Evolutionary conservation across 257 asterid species (phyloP).

Genomic region (Solanum chiquidenum): DNA sequence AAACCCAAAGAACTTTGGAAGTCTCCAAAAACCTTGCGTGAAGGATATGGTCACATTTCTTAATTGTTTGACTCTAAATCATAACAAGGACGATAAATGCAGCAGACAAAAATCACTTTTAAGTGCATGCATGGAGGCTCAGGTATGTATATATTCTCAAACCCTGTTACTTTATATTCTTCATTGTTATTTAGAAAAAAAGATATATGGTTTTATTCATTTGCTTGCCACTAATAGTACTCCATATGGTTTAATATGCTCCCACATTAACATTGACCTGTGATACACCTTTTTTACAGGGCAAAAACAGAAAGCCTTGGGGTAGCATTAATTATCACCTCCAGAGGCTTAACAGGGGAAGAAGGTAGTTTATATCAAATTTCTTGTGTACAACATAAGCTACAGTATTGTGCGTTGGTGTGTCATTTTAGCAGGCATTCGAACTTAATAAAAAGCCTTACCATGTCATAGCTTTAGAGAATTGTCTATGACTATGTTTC

Average conservation of each 20-base stretch:
- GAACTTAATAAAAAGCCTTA: not conserved
- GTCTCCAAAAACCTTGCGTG: constrained; percentile 80
- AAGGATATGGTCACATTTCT: constrained; percentile 74
- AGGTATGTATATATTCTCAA: constrained; percentile 39
- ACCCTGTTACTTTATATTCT: not conserved
- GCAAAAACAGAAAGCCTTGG: constrained; percentile 52
- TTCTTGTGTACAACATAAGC: not conserved
- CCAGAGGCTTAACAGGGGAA: constrained; percentile 71
- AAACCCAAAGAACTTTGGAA: constrained; percentile 68
- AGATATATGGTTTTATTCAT: not conserved
- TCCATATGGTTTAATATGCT: not conserved
- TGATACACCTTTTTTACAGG: constrained; percentile 23
- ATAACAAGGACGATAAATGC: constrained; percentile 58
- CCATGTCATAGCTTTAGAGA: not conserved
- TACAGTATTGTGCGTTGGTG: not conserved
- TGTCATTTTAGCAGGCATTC: not conserved
- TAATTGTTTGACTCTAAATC: constrained; percentile 65
- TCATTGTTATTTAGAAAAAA: not conserved
- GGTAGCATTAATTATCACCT: constrained; percentile 87
- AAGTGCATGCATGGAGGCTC: constrained; percentile 78
- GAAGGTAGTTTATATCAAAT: constrained; percentile 21
- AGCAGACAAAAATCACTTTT: constrained; percentile 55
- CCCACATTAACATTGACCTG: not conserved
- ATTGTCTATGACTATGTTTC: not conserved
- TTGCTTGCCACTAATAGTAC: not conserved